These are phyloP conservation scores for Starmerella vaccinii DNA, from an alignment of 805 yeast genomes.

Conservation along the genomic window DNA sequence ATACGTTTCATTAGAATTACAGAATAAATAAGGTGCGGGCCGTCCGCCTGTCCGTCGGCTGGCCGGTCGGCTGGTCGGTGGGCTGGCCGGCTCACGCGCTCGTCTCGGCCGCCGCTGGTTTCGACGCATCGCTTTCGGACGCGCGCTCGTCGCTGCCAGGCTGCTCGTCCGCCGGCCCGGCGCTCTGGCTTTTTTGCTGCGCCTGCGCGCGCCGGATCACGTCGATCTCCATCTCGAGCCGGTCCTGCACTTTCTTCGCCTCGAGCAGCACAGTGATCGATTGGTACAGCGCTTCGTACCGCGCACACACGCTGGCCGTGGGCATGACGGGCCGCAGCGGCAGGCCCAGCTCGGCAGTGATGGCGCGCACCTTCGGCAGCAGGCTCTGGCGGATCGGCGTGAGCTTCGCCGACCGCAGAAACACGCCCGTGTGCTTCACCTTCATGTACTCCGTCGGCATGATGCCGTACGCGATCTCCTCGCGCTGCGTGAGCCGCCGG, in stretches of 20 bases:
- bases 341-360: conserved; percentile 67
- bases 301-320: conserved; percentile 62
- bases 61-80: too few relatives aligned
- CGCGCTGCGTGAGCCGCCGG: conserved; percentile 56
- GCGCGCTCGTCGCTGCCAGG: not conserved
- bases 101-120: too few relatives aligned
- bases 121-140: not conserved
- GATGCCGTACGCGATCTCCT: conserved; percentile 77
- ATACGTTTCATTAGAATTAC: too few relatives aligned
- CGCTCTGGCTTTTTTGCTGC: not conserved
- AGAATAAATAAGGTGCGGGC: too few relatives aligned
- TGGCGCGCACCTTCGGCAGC: conserved; percentile 49
- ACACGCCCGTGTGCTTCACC: conserved; percentile 57
- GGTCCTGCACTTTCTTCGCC: conserved; percentile 76
- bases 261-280: conserved; percentile 66
- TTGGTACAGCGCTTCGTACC: conserved; percentile 65
- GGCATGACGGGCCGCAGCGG: conserved; percentile 82
- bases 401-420: conserved; percentile 66
- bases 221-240: conserved; percentile 66
- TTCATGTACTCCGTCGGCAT: conserved; percentile 41
- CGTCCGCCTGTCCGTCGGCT: too few relatives aligned
- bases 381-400: conserved; percentile 69
- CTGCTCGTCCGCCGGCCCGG: not conserved
- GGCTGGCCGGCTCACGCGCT: too few relatives aligned
- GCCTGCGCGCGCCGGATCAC: conserved; percentile 27